Evolutionary conservation across 2,329 filamentous ascomycete species (phyloP).

Genomic region (Fusarium palustre): DNA sequence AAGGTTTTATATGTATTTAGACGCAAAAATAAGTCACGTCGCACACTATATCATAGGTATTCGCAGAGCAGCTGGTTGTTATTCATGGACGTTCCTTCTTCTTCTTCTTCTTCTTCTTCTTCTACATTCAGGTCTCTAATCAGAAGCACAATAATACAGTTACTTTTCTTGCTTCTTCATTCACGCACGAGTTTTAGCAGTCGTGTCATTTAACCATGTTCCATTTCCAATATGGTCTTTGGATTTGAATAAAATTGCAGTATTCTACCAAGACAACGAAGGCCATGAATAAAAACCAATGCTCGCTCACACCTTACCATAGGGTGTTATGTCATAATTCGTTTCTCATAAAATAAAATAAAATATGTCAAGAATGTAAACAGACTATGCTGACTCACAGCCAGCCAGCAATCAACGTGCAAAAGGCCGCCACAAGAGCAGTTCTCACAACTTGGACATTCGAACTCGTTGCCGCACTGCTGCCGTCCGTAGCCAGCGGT

Average conservation of each 20-base stretch:
- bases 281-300: neutral
- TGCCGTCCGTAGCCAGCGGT: constrained; percentile 30
- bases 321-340: constrained; percentile 10
- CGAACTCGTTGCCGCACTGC: constrained; percentile 10
- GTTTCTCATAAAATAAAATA: constrained; percentile 11
- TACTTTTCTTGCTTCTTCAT: neutral
- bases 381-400: constrained; percentile 15
- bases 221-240: neutral
- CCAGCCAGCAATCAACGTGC: constrained; percentile 9
- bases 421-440: constrained; percentile 13
- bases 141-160: too few relatives aligned
- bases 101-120: too few relatives aligned
- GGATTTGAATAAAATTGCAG: neutral
- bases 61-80: neutral
- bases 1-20: neutral
- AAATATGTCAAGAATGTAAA: neutral
- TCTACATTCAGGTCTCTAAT: too few relatives aligned
- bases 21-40: too few relatives aligned
- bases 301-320: constrained; percentile 4
- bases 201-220: neutral
- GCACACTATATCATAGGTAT: neutral
- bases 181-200: neutral
- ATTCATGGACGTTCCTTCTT: neutral
- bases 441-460: neutral
- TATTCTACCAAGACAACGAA: neutral